Evolutionary conservation across 768 basidiomycete species (phyloP), one percentile per base, ranked within the genome.

Genomic region (Auricularia auricula-judae): DNA sequence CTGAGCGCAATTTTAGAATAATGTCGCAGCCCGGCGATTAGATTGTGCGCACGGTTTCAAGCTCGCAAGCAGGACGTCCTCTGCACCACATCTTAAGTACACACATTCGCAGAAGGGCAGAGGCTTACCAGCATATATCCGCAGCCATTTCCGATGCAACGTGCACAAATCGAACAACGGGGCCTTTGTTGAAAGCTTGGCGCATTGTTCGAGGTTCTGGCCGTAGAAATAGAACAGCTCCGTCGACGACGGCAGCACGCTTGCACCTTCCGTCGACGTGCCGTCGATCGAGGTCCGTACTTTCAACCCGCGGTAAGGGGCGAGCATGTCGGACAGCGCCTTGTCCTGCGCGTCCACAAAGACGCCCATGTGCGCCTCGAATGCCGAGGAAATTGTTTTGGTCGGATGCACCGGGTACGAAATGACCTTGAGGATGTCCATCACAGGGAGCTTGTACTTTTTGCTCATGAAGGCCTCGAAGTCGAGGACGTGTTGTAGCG

Each of bases 151-250:
- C 73, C 87, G 92, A 71, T 93, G 92, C 44, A 99, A 74, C 18
- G 79, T 81, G 63, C 84, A 85, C 42, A 99, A 73, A 68, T 96
- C 93, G 72, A 86, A 89, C 66, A 99, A 75, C 3, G 93, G 83
- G 65, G 88, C 85, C 0, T 91, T 89, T 0, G 87, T 91, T 10
- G 91, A 94, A 3, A 97, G 78, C 70, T 91, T 94, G 2, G 91
- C 88, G 71, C 96, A 98, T 71, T 94, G 91, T 62, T 98, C 97
- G 42, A 99, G 76, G 64, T 88, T 94, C 73, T 98, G 94, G 0
- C 87, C 92, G 72, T 98, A 98, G 76, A 97, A 93, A 73, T 95
- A 97, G 78, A 98, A 99, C 18, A 99, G 77, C 69, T 98, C 95
- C 0, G 95, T 98, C 0, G 95, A 98, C 0, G 92, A 94, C 0